Percentiles rank a stretch among this genome's conserved stretches.
phyloP scores from a whole-genome alignment of 2,329 filamentous ascomycete species.

The Mycosphaerella sp. region DNA sequence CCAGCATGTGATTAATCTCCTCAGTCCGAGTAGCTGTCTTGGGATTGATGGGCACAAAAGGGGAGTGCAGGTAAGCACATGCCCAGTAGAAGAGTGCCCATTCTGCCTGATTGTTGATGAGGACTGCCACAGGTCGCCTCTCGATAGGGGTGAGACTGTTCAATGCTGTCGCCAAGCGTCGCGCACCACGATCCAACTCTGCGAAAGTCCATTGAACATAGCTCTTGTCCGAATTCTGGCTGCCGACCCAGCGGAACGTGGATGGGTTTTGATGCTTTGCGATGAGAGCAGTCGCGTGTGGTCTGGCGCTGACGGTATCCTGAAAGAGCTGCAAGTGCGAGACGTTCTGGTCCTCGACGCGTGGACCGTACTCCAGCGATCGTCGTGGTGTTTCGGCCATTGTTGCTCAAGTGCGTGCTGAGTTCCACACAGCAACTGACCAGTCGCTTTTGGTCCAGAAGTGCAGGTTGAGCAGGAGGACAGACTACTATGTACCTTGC shows the following conservation, averaged over 20 bases:
- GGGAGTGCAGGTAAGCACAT: constrained; percentile 31
- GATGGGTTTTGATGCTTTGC: constrained; percentile 27
- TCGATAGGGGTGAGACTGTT: constrained; percentile 30
- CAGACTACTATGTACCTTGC: constrained; percentile 19
- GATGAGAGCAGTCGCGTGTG: constrained; percentile 30
- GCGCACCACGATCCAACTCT: constrained; percentile 30
- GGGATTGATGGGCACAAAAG: constrained; percentile 31
- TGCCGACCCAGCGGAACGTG: constrained; percentile 30
- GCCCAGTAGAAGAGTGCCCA: constrained; percentile 33
- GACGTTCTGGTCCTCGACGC: constrained; percentile 21
- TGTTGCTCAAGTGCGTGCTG: constrained; percentile 15
- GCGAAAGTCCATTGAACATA: constrained; percentile 31
- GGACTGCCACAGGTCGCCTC: constrained; percentile 27
- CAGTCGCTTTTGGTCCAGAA: constrained; percentile 12
- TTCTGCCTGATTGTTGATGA: constrained; percentile 33
- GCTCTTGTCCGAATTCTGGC: constrained; percentile 23
- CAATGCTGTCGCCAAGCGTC: constrained; percentile 28
- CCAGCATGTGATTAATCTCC: constrained; percentile 31
- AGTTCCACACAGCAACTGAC: constrained; percentile 16
- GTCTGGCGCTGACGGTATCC: constrained; percentile 26
- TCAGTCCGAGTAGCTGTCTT: constrained; percentile 27
- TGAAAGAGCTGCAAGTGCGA: constrained; percentile 32
- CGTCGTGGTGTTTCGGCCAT: constrained; percentile 19
- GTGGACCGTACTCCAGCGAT: constrained; percentile 27
- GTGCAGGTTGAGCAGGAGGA: constrained; percentile 13